Percentiles rank a stretch among this genome's conserved stretches.
Conservation (phyloP, 441 rosid genomes). For the Kokia cookei region DNA sequence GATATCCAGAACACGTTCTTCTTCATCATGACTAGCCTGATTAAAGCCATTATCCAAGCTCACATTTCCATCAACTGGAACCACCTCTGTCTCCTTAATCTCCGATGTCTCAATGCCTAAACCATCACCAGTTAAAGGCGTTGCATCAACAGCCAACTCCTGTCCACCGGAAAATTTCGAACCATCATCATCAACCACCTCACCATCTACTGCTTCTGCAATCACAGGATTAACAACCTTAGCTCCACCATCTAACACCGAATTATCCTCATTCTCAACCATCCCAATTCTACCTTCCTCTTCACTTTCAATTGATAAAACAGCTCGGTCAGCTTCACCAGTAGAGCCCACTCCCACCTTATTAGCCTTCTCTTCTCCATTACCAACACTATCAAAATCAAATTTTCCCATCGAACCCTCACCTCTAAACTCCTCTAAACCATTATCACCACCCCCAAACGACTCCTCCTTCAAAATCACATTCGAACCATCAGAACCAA, state of each 20-base stretch:
- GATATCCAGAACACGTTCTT: constrained; percentile 16
- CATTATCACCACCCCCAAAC: constrained; percentile 11
- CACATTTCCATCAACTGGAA: constrained; percentile 13
- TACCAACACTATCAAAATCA: constrained; percentile 22
- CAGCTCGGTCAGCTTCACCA: not conserved
- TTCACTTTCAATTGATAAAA: not conserved
- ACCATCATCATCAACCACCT: constrained; percentile 27
- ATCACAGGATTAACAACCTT: constrained; percentile 1
- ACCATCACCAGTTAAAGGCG: constrained; percentile 34
- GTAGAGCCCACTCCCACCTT: constrained; percentile 9
- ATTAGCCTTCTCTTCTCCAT: constrained; percentile 13
- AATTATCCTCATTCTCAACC: constrained; percentile 4
- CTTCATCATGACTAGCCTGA: constrained; percentile 21
- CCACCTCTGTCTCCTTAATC: constrained; percentile 18
- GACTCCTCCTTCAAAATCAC: constrained; percentile 20
- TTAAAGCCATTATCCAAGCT: constrained; percentile 48
- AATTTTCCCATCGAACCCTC: constrained; percentile 20
- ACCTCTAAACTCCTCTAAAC: constrained; percentile 9
- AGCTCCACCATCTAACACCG: constrained; percentile 5
- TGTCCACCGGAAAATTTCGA: constrained; percentile 24
- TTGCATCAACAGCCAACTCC: constrained; percentile 22
- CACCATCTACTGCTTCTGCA: constrained; percentile 7
- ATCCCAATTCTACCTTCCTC: constrained; percentile 1
- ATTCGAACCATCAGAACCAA: constrained; percentile 5
- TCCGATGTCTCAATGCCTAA: constrained; percentile 31